Evolutionary conservation across 768 basidiomycete species (phyloP), one percentile per base, ranked within the genome.

Genomic region (Calocybe gangraenosa): DNA sequence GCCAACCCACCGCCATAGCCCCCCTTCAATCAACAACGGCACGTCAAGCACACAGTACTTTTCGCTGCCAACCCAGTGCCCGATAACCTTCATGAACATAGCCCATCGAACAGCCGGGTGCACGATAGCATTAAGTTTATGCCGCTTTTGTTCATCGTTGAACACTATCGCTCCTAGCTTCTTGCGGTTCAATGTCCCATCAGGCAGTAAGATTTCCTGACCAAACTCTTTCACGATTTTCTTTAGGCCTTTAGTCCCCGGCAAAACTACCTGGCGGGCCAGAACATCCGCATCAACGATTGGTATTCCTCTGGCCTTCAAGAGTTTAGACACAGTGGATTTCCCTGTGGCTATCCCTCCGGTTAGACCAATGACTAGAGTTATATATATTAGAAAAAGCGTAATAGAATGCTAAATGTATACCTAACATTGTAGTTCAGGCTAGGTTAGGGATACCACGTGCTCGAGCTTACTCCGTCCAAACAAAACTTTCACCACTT

Each of bases 271-370:
- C 54, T 82, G 67, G 31, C 93, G 84, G 2, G 94, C 91, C 40
- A 98, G 74, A 13, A 89, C 51, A 71, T 98, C 95, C 2, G 95
- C 93, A 60, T 99, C 96, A 55, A 98, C 77, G 54, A 98, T 69
- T n/a, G 92, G 89, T 22, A 98, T 67, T 22, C 66, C 49, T 53
- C 82, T 82, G 0, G 73, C 68, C 41, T 75, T 74, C 28, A 98
- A 71, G 33, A 93, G 71, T 6, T 67, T 65, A 0, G 93, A 90
- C 9, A 93, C 96, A 10, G 92, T 88, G 0, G 94, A 96, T 68
- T 99, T 99, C 42, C 95, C 93, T 6, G 92, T 93, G 17, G 93
- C 91, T 47, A 99, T 97, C 2, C 94, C 92, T 7, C 96, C 96
- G 21, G 95, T 97, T 17, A 99, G 78, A 32, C 96, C 95, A 50